Percentiles rank a stretch among this genome's conserved stretches.
These are phyloP conservation scores for Fomitopsis pulvina DNA, from an alignment of 768 basidiomycete species.

Conservation along the genomic window DNA sequence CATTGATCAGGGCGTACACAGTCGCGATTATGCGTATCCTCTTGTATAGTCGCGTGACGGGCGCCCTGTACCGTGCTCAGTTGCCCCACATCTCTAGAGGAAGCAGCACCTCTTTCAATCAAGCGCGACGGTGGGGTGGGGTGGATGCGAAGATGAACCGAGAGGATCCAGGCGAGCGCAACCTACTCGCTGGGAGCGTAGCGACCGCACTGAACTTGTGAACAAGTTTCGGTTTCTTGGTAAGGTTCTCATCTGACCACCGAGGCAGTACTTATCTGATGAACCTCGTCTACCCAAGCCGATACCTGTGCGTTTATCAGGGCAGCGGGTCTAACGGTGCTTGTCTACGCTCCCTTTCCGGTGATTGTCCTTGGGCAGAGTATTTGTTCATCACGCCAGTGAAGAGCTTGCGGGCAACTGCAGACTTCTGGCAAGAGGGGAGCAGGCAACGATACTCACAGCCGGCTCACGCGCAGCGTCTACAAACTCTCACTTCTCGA, in stretches of 20 bases:
- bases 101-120: too few species aligned
- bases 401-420: not conserved
- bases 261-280: conserved; percentile 18
- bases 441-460: conserved; percentile 34
- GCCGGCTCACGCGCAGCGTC: conserved; percentile 34
- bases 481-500: conserved; percentile 22
- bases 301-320: too few species aligned
- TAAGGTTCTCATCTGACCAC: conserved; percentile 35
- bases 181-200: conserved; percentile 27
- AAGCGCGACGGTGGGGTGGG: conserved; percentile 10
- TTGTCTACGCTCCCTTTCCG: conserved; percentile 32
- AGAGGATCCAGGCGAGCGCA: conserved; percentile 26
- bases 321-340: too few species aligned
- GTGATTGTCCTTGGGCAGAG: conserved; percentile 33
- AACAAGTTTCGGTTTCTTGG: conserved; percentile 31
- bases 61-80: too few species aligned
- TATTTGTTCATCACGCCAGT: not conserved
- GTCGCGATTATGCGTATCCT: too few species aligned
- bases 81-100: too few species aligned
- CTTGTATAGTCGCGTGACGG: too few species aligned
- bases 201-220: conserved; percentile 30
- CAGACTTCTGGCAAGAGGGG: conserved; percentile 44
- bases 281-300: too few species aligned
- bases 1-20: too few species aligned
- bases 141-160: conserved; percentile 22